phyloP scores from a whole-genome alignment of 83 land plant genomes.

The Diphasiastrum complanatum region DNA sequence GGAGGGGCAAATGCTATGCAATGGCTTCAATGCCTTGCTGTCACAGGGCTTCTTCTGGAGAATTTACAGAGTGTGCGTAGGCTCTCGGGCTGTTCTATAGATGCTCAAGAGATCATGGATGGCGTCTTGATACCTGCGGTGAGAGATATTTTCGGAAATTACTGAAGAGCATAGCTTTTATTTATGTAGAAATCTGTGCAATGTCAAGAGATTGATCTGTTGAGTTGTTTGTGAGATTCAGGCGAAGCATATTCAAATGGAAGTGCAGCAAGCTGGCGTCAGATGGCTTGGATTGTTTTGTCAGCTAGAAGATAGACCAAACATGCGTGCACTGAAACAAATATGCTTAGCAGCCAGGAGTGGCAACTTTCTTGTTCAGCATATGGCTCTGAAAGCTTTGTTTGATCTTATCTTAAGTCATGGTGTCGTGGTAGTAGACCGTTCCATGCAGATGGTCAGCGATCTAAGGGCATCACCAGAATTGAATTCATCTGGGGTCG shows the following conservation, averaged over 20 bases:
- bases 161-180: neutral
- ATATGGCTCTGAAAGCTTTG: conserved; percentile 64
- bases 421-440: conserved; percentile 64
- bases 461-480: too few species aligned
- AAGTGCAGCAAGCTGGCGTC: conserved; percentile 64
- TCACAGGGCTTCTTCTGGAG: conserved; percentile 68
- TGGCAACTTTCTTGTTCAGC: conserved; percentile 39
- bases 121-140: conserved; percentile 78
- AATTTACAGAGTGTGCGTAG: conserved; percentile 38
- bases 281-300: conserved; percentile 81
- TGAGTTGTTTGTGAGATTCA: conserved; percentile 29
- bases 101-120: conserved; percentile 61
- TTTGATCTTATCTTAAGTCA: conserved; percentile 78
- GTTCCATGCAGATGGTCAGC: conserved; percentile 32
- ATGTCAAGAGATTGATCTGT: neutral
- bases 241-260: conserved; percentile 75
- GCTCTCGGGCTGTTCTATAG: conserved; percentile 46
- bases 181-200: neutral
- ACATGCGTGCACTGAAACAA: conserved; percentile 52
- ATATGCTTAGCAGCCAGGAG: conserved; percentile 43
- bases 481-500: too few species aligned
- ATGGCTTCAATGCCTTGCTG: conserved; percentile 93
- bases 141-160: conserved; percentile 17
- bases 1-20: conserved; percentile 71
- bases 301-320: conserved; percentile 47